Percentiles rank a stretch among this genome's conserved stretches.
These are phyloP conservation scores for Fusarium sp. DNA, from an alignment of 2,329 filamentous ascomycete genomes.

Conservation along the genomic window DNA sequence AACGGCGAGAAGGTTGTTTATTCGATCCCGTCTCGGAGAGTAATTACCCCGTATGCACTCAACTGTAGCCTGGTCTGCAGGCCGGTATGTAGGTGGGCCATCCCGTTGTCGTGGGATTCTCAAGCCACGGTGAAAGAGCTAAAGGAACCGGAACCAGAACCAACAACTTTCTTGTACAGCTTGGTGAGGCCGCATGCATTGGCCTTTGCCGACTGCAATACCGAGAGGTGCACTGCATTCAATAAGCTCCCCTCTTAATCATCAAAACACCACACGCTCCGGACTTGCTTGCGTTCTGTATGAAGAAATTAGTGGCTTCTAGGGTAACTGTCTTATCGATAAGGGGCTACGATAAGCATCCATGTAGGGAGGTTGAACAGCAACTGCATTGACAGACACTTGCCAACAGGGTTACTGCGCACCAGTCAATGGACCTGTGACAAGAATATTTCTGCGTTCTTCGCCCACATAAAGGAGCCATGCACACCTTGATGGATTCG, in stretches of 20 bases:
- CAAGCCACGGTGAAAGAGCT: not conserved
- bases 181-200: not conserved
- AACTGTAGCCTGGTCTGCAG: not conserved
- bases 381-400: not conserved
- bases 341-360: not conserved
- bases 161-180: not conserved
- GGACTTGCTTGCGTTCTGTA: not conserved
- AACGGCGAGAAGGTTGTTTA: not conserved
- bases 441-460: not conserved
- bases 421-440: not conserved
- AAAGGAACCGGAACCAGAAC: too few relatives aligned
- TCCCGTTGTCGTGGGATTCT: not conserved
- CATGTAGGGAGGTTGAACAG: not conserved
- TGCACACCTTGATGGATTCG: not conserved
- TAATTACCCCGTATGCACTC: not conserved
- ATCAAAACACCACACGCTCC: not conserved
- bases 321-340: not conserved
- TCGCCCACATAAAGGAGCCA: not conserved
- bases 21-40: not conserved
- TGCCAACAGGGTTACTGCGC: not conserved
- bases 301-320: not conserved
- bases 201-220: not conserved
- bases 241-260: not conserved
- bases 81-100: not conserved
- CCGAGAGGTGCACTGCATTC: not conserved